A percentile compares a stretch with the other conserved stretches of the same genome.
These are phyloP conservation scores for Alternaria atra DNA, from an alignment of 2,329 filamentous ascomycete species.

Conservation along the genomic window DNA sequence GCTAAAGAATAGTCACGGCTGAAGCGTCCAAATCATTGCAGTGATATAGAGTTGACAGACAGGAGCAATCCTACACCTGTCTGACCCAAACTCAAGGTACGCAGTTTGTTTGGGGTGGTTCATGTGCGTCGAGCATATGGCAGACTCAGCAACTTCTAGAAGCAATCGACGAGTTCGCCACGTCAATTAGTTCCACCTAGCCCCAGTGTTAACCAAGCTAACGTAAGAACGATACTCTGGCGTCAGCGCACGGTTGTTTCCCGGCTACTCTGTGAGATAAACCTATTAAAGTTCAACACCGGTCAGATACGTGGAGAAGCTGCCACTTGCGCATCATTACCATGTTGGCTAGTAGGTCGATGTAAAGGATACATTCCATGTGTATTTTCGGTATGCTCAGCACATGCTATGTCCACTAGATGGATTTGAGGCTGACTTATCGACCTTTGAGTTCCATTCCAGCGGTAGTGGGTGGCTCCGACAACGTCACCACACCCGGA, in stretches of 20 bases:
- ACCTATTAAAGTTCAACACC: slow-evolving; percentile 9
- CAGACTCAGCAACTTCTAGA: slow-evolving; percentile 21
- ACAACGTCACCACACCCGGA: slow-evolving; percentile 1
- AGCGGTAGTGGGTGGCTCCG: not conserved
- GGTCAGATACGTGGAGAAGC: slow-evolving; percentile 9
- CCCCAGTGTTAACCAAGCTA: not conserved
- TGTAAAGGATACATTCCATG: not conserved
- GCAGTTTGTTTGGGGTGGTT: not conserved
- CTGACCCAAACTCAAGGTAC: not conserved
- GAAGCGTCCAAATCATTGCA: not conserved
- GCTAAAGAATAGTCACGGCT: not conserved
- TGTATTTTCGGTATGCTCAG: not conserved
- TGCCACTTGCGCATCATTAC: slow-evolving; percentile 18
- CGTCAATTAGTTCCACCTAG: not conserved
- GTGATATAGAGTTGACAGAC: not conserved
- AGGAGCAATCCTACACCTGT: not conserved
- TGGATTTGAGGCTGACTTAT: not conserved
- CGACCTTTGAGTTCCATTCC: not conserved
- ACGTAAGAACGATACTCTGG: not conserved
- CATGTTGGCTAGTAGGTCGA: not conserved
- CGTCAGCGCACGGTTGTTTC: slow-evolving; percentile 1
- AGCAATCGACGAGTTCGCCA: slow-evolving; percentile 17
- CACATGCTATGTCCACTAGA: not conserved
- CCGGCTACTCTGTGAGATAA: slow-evolving; percentile 2
- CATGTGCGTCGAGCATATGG: slow-evolving; percentile 12